Base-by-base conservation (phyloP, 2,329 filamentous ascomycete genomes). In the Colletotrichum somersetense region DNA sequence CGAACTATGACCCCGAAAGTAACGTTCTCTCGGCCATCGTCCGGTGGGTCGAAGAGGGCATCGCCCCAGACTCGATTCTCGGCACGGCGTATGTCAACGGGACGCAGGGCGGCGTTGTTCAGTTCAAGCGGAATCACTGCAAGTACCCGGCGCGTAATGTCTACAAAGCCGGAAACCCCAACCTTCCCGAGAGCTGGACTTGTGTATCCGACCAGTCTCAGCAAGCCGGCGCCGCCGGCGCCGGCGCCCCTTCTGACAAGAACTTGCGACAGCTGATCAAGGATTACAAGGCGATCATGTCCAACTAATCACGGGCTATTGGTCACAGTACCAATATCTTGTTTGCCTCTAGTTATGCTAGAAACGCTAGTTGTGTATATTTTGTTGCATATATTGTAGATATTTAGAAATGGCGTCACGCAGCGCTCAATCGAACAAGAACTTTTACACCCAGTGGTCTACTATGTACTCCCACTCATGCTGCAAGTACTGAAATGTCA, bases 91-190 rank as follows among this genome's bases (percentile, higher is more conserved):
- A 77, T 55, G 75, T 77, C 3, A 77, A 79, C 16, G 76, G 76
- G 3, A 75, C 73, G 3, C 74, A 73, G 40, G 71, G 66, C 2
- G 77, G 78, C 18, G 73, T 70, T 3, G 71, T 82, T 4, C 76
- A 75, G 7, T 81, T 79, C 57, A 73, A 76, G 72, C 77, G 81
- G 58, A 76, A 76, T 38, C 81, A 83, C 71, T 83, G 80, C 75
- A 77, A 76, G 66, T 82, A 80, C 55, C 81, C 80, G 2, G 72
- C 76, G 10, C 76, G 79, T 23, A 82, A 80, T 62, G 76, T 76
- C 1, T 82, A 80, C 71, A 59, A 75, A 12, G 62, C 56, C 0
- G 74, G 74, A 16, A 62, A 75, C 42, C 55, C 74, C 18, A 71
- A 72, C 30, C 52, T 59, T 7, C 55, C 63, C n/a, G 71, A 74